Base-by-base conservation (phyloP, 768 basidiomycete genomes). In the Mrakia frigida region DNA sequence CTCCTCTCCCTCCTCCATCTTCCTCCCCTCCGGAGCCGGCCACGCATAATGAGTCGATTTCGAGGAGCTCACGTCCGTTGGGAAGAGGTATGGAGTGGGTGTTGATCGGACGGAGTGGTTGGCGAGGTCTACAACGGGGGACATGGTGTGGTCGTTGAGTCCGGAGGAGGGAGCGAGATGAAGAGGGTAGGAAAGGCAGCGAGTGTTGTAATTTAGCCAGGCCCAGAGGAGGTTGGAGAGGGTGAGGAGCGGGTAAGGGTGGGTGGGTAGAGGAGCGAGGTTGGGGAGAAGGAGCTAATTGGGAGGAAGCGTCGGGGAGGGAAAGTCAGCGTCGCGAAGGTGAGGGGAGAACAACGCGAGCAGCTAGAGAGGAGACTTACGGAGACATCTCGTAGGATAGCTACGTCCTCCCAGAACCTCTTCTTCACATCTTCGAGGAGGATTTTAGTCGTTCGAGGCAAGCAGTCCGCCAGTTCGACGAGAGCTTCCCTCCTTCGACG, bases 111-210 rank as follows among this genome's bases (percentile, higher is more conserved):
- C 18, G 6, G 82, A 78, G 79, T 97, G 94, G 80, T 97, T 97
- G 21, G 92, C 92, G 78, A 98, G 90, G 84, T 98, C 96, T 72
- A 97, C 85, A 46, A 97, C 86, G 13, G 96, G 96, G 77, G 92
- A 92, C 76, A 98, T 86, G 0, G 94, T 92, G 77, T 94, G 84
- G 16, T 87, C 85, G 69, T 83, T 85, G 18, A 25, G 83, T 81
- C 39, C 83, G 80, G 79, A 85, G 87, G 60, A 90, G 82, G 88
- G 82, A 88, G 80, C 78, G 28, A 83, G 79, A 37, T 80, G 79
- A 13, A 84, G 80, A 2, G 80, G 80, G 37, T 83, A 74, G 31
- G 82, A 94, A 31, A 98, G 88, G 82, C 91, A 94, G 68, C 96
- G 89, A 7, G 95, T 98, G 82, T 98, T 98, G 75, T 97, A 93